Conservation (phyloP, 2,329 filamentous ascomycete genomes). For the Chrysoporthe puriensis region DNA sequence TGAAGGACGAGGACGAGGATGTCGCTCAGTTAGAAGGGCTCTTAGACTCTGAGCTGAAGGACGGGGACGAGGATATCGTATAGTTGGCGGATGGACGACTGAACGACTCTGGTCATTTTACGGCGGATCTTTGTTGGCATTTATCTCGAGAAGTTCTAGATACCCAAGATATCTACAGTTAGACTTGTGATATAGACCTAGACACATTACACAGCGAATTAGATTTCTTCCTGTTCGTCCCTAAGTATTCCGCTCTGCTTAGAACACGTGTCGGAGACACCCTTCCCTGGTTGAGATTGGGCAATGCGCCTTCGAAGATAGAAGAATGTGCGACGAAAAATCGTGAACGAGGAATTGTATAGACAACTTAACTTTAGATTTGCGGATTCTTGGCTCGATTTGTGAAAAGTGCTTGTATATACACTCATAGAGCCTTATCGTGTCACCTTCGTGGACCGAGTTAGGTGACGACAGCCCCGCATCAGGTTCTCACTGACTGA, state of each 20-base stretch:
- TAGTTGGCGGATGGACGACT: constrained; percentile 29
- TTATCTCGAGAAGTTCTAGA: neutral
- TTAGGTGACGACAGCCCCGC: neutral
- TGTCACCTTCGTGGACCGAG: neutral
- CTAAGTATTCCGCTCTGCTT: neutral
- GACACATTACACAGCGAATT: neutral
- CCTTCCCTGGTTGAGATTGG: neutral
- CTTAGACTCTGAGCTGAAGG: constrained; percentile 16
- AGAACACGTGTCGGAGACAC: neutral
- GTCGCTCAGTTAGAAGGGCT: constrained; percentile 34
- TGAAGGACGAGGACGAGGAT: constrained; percentile 33
- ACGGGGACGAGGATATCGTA: constrained; percentile 35
- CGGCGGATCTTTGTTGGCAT: neutral
- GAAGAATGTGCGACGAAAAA: neutral
- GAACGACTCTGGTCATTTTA: neutral
- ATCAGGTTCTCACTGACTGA: neutral
- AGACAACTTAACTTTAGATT: neutral
- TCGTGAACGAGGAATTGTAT: neutral
- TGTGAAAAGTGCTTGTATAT: neutral
- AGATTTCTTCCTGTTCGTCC: neutral
- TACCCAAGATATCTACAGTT: neutral
- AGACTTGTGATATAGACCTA: neutral
- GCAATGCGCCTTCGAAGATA: neutral
- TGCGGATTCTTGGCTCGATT: neutral
- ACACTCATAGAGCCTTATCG: neutral